A percentile compares a stretch with the other conserved stretches of the same genome.
Conservation (phyloP, 108 stramenopile species). For the Licmophora abbreviata region DNA sequence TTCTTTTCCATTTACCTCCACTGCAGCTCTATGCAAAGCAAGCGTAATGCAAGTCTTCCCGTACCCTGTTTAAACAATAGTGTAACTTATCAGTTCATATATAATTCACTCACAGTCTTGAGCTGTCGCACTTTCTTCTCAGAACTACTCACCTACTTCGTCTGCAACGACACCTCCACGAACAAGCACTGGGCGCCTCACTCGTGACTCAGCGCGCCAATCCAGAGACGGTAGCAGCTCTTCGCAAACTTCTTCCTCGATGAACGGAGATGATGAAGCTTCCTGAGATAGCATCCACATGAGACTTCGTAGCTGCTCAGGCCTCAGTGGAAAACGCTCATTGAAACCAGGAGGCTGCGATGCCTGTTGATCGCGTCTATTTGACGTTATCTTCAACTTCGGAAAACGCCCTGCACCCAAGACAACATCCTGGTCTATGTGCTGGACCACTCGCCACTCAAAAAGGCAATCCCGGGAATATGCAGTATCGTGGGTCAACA, state of each 20-base stretch:
- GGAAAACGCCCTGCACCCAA: too few relatives aligned
- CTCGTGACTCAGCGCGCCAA: conserved; percentile 34
- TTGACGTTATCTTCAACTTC: conserved; percentile 17
- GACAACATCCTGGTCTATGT: conserved; percentile 11
- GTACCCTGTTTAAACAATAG: too few relatives aligned
- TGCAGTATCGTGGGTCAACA: neutral
- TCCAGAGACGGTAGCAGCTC: conserved; percentile 15
- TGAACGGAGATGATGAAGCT: conserved; percentile 8
- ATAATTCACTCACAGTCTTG: too few relatives aligned
- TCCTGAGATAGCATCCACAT: conserved; percentile 42
- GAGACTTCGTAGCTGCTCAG: conserved; percentile 29
- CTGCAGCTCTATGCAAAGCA: conserved; percentile 20
- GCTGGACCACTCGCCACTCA: conserved; percentile 18
- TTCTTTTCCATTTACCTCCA: too few relatives aligned
- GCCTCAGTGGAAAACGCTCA: conserved; percentile 14
- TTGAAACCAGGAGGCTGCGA: conserved; percentile 26
- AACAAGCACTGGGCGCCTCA: conserved; percentile 16
- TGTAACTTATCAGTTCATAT: too few relatives aligned
- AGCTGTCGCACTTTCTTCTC: too few relatives aligned
- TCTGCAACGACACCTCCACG: conserved; percentile 41
- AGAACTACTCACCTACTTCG: too few relatives aligned
- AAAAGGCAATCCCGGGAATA: neutral
- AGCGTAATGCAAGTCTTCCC: conserved; percentile 41
- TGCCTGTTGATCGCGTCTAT: conserved; percentile 20
- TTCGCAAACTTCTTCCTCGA: conserved; percentile 35